Conservation (phyloP, 83 land plant genomes). For the Picea mariana region DNA sequence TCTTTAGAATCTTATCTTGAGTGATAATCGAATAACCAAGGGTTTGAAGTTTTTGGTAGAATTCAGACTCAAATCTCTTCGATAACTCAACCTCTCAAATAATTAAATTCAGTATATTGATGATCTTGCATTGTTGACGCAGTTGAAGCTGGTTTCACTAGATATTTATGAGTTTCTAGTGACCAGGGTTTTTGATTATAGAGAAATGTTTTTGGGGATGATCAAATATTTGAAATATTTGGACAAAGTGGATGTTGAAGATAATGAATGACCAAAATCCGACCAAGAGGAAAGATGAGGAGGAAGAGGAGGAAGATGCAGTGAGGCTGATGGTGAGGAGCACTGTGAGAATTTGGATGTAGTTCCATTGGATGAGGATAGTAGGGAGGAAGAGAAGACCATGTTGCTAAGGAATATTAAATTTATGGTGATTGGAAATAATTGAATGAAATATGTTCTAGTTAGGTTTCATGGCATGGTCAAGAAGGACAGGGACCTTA, state of each 20-base stretch:
- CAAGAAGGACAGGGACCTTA: too few relatives aligned
- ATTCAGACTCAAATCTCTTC: constrained; percentile 72
- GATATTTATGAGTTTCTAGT: constrained; percentile 93
- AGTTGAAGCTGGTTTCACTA: constrained; percentile 65
- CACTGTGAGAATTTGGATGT: constrained; percentile 30
- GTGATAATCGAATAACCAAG: constrained; percentile 87
- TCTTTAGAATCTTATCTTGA: constrained; percentile 65
- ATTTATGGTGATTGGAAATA: too few relatives aligned
- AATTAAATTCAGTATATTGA: constrained; percentile 79
- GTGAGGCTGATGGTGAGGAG: constrained; percentile 48
- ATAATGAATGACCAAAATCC: constrained; percentile 76
- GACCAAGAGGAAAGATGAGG: constrained; percentile 72
- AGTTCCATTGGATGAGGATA: constrained; percentile 30
- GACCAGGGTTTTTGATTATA: constrained; percentile 62
- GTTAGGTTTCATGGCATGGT: too few relatives aligned
- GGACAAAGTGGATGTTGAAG: constrained; percentile 82
- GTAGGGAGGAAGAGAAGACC: constrained; percentile 24
- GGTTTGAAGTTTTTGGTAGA: constrained; percentile 77
- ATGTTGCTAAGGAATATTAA: too few relatives aligned
- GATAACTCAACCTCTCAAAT: constrained; percentile 86
- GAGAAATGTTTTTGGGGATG: constrained; percentile 69
- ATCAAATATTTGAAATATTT: constrained; percentile 72
- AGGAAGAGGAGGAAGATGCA: constrained; percentile 53
- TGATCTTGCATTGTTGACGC: constrained; percentile 74
- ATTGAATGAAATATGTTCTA: too few relatives aligned